Evolutionary conservation across 768 basidiomycete genomes (phyloP), one percentile per base, ranked within the genome.

Genomic region (Chalciporus piperatus): DNA sequence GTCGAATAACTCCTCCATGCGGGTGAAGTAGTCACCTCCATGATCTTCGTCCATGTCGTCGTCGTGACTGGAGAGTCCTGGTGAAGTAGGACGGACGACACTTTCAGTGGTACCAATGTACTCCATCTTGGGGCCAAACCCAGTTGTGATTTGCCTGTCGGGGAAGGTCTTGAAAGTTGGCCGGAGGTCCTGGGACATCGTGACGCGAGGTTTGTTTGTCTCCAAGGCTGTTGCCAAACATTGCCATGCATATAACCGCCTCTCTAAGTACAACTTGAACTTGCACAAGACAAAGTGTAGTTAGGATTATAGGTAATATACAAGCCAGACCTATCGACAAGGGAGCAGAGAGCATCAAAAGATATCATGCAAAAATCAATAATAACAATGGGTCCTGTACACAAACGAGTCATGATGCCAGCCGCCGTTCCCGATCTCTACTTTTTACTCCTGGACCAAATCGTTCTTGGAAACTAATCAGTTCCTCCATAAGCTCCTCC

Each of bases 401-500:
- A 57, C 48, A 58, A 50, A 39, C 35, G n/a, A 48, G 55, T 69
- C 59, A 69, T 48, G 59, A 67, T 45, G 66, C 72, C 48, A 69
- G 70, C 54, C 79, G 72, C 48, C 79, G 72, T 51, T 81, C 79
- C 50, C 81, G 74, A 25, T 83, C 81, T 61, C 81, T 74, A 50
- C 59, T 67, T 66, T 75, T 80, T 42, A 72, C 65, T 28, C 78
- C 75, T 6, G 77, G 77, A n/a, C 88, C 88, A 71, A 89, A 94
- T 49, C 82, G 78, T 66, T 95, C 92, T 71, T 95, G 93, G 65
- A 96, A 95, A 35, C 72, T 76, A 56, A 94, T 91, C 22, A 95
- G 72, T 67, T 95, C 92, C 62, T 89, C 82, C 85, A 93, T 93
- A 10, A 96, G 74, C 60, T 89, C 90, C 65, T 93, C 92, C 87